These are phyloP conservation scores for Biscutella laevigata DNA, from an alignment of 441 rosid genomes.

Conservation along the genomic window DNA sequence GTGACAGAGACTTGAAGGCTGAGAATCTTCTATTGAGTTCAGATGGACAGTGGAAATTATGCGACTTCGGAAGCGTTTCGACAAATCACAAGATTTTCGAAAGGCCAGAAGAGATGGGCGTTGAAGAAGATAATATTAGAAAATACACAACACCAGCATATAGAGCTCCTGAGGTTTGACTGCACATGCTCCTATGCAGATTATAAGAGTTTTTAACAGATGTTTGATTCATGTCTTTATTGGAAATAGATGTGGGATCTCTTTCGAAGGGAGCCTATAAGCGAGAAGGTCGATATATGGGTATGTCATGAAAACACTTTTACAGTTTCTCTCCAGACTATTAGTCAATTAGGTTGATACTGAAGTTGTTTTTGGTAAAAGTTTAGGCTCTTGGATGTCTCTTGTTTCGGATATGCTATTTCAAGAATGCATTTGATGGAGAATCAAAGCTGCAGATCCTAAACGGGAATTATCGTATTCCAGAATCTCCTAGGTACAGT, in stretches of 20 bases:
- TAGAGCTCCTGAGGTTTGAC: slow-evolving; percentile 91
- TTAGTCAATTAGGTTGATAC: background rate
- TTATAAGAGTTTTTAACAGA: slow-evolving; percentile 23
- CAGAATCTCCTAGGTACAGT: slow-evolving; percentile 72
- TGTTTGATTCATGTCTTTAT: slow-evolving; percentile 30
- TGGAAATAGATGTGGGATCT: slow-evolving; percentile 92
- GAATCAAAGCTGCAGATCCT: slow-evolving; percentile 89
- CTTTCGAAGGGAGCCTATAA: slow-evolving; percentile 72
- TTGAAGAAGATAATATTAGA: slow-evolving; percentile 94
- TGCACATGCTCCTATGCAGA: slow-evolving; percentile 19
- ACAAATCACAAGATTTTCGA: slow-evolving; percentile 88
- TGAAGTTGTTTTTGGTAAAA: slow-evolving; percentile 11
- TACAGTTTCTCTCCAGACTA: background rate
- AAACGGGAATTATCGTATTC: slow-evolving; percentile 87
- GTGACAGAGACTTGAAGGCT: slow-evolving; percentile 77
- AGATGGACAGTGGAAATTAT: slow-evolving; percentile 78
- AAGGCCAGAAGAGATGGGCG: slow-evolving; percentile 92
- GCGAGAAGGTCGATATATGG: slow-evolving; percentile 95
- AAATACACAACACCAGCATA: slow-evolving; percentile 90
- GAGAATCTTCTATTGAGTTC: slow-evolving; percentile 78
- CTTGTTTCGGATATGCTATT: slow-evolving; percentile 80
- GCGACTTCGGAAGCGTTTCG: slow-evolving; percentile 89
- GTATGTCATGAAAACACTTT: slow-evolving; percentile 37
- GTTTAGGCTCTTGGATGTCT: slow-evolving; percentile 93
- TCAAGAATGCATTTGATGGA: slow-evolving; percentile 91